Conservation (phyloP, 2,329 filamentous ascomycete genomes). For the Acrodontium crateriforme region DNA sequence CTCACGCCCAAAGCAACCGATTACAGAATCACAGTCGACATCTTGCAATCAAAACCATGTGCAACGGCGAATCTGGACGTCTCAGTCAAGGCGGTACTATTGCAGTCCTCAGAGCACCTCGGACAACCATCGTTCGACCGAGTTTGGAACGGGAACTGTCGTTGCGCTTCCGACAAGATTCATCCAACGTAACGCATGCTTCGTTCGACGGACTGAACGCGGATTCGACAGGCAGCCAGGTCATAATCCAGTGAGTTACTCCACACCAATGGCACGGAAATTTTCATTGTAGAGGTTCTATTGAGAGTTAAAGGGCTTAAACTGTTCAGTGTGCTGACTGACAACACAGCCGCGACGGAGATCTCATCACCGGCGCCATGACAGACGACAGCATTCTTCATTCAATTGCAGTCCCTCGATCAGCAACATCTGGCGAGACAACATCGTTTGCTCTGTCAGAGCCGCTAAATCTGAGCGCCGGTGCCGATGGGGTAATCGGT, state of each 20-base stretch:
- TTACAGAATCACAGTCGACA: background rate
- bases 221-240: slow-evolving; percentile 1
- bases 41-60: slow-evolving; percentile 6
- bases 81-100: slow-evolving; percentile 10
- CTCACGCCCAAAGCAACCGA: background rate
- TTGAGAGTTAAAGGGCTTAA: background rate
- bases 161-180: slow-evolving; percentile 5
- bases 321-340: background rate
- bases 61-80: slow-evolving; percentile 7
- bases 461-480: slow-evolving; percentile 9
- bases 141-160: slow-evolving; percentile 7
- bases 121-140: slow-evolving; percentile 1
- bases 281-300: no score
- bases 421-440: background rate
- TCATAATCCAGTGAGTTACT: slow-evolving; percentile 11
- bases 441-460: slow-evolving; percentile 6
- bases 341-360: slow-evolving; percentile 8
- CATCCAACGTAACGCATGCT: slow-evolving; percentile 5
- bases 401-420: slow-evolving; percentile 5
- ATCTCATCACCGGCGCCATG: slow-evolving; percentile 4
- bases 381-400: slow-evolving; percentile 4
- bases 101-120: slow-evolving; percentile 8
- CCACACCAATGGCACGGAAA: no score
- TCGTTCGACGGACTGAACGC: slow-evolving; percentile 6
- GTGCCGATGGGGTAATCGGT: slow-evolving; percentile 11